Conservation (phyloP, 495 filamentous ascomycete species). For the Aspergillus cavernicola region DNA sequence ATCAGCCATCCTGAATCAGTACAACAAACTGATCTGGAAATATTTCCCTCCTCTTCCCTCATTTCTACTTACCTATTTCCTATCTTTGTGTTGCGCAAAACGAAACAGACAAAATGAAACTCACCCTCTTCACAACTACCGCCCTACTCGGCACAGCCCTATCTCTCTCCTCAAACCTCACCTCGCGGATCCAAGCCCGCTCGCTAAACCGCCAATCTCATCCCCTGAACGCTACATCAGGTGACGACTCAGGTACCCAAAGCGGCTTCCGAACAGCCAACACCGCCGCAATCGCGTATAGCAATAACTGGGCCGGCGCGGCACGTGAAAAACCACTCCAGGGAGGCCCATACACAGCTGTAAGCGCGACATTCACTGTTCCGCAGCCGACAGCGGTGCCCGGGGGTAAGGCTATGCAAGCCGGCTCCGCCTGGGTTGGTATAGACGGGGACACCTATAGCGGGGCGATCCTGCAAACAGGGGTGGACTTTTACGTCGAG, state of each 20-base stretch:
- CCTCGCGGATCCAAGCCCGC: constrained; percentile 22
- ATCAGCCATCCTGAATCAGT: neutral
- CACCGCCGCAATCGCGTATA: constrained; percentile 40
- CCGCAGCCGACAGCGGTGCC: constrained; percentile 44
- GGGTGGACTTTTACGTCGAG: constrained; percentile 53
- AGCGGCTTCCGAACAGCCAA: constrained; percentile 19
- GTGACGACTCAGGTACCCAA: constrained; percentile 14
- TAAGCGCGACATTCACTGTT: constrained; percentile 54
- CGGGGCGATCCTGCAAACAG: constrained; percentile 57
- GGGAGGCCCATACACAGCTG: constrained; percentile 45
- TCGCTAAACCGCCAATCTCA: constrained; percentile 24
- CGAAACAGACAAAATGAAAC: neutral
- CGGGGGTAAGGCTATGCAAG: constrained; percentile 30
- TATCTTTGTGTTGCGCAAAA: neutral
- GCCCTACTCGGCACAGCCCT: constrained; percentile 24
- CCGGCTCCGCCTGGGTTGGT: constrained; percentile 60
- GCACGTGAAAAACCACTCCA: constrained; percentile 44
- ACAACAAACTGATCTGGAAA: too few species aligned
- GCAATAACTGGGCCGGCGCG: constrained; percentile 59
- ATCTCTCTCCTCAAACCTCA: constrained; percentile 16
- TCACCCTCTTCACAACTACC: constrained; percentile 19
- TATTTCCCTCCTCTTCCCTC: neutral
- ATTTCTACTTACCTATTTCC: neutral
- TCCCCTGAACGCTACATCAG: constrained; percentile 15
- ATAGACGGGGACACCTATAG: constrained; percentile 58